Conservation (phyloP, 2,329 filamentous ascomycete species). For the Venturia effusa region DNA sequence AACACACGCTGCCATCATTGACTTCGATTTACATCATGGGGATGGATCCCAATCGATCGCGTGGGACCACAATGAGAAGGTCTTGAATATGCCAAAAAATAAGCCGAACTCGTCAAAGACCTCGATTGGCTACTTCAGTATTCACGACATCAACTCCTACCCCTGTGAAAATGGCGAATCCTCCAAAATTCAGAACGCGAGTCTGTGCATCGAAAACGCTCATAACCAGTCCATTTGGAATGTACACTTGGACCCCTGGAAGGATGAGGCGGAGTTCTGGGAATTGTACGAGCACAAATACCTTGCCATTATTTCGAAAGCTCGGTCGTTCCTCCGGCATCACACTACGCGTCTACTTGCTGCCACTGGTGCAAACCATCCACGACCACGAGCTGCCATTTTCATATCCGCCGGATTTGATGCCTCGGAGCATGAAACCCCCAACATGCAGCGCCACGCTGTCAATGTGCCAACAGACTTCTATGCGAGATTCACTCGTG, state of each 20-base stretch:
- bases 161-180: slow-evolving; percentile 91
- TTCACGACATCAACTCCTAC: slow-evolving; percentile 98
- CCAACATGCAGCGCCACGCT: slow-evolving; percentile 88
- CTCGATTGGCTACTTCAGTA: slow-evolving; percentile 87
- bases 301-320: slow-evolving; percentile 64
- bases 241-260: slow-evolving; percentile 83
- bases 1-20: slow-evolving; percentile 71
- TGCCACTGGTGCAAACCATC: slow-evolving; percentile 35
- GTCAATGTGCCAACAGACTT: slow-evolving; percentile 96
- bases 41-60: slow-evolving; percentile 84
- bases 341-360: slow-evolving; percentile 56
- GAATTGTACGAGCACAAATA: slow-evolving; percentile 74
- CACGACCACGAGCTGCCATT: slow-evolving; percentile 69
- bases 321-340: slow-evolving; percentile 60
- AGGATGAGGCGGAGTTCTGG: slow-evolving; percentile 78
- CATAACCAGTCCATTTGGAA: slow-evolving; percentile 96
- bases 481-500: slow-evolving; percentile 80
- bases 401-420: slow-evolving; percentile 96
- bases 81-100: slow-evolving; percentile 54
- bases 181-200: slow-evolving; percentile 88
- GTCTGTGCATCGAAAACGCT: slow-evolving; percentile 85
- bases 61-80: slow-evolving; percentile 77
- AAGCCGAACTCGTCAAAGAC: slow-evolving; percentile 64
- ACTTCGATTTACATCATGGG: slow-evolving; percentile 32
- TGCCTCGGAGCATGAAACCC: slow-evolving; percentile 86